These are phyloP conservation scores for Pseudozyma hubeiensis DNA, from an alignment of 1,284 basidiomycete genomes.

Conservation along the genomic window DNA sequence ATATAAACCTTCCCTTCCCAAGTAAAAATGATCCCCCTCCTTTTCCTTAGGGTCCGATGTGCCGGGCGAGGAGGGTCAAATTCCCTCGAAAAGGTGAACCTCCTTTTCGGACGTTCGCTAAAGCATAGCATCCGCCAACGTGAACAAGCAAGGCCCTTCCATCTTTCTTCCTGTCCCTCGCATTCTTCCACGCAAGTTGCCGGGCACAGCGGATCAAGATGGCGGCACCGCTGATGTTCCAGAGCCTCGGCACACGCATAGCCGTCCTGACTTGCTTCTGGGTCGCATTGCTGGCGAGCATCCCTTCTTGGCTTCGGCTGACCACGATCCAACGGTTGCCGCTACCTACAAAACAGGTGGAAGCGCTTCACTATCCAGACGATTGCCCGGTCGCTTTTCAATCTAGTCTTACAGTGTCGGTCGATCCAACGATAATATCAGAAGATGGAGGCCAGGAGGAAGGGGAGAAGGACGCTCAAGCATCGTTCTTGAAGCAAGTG, in stretches of 20 bases:
- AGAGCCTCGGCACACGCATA: conserved; percentile 36
- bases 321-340: conserved; percentile 61
- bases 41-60: too few relatives aligned
- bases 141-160: too few relatives aligned
- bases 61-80: too few relatives aligned
- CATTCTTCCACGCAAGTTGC: neutral
- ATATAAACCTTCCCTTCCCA: too few relatives aligned
- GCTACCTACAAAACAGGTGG: conserved; percentile 43
- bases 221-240: conserved; percentile 32
- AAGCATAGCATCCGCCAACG: too few relatives aligned
- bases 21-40: too few relatives aligned
- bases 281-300: conserved; percentile 36
- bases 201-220: neutral
- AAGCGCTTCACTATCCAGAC: conserved; percentile 15
- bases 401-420: conserved; percentile 10
- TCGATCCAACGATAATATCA: conserved; percentile 19
- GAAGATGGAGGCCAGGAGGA: neutral
- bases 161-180: neutral
- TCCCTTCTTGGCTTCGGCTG: conserved; percentile 57
- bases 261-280: conserved; percentile 53
- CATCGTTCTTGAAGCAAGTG: conserved; percentile 18
- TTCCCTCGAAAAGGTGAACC: too few relatives aligned
- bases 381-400: conserved; percentile 41
- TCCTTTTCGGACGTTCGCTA: too few relatives aligned
- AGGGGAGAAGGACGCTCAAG: neutral